Base-by-base conservation (phyloP, 768 basidiomycete genomes). In the Tephrocybe sp. region DNA sequence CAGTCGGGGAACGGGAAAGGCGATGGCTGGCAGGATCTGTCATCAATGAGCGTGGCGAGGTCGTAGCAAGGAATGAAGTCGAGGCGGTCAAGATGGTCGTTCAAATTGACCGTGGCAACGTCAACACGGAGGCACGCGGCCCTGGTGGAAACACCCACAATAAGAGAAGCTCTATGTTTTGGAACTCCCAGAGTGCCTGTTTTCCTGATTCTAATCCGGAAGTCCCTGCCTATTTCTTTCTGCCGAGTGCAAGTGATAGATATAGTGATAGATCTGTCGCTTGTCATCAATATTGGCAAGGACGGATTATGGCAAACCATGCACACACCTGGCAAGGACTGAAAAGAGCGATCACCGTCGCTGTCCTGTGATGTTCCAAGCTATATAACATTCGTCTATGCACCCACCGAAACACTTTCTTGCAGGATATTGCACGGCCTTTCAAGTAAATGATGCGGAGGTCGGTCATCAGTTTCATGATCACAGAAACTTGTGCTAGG, bases 11-110 rank as follows among this genome's bases (percentile, higher is more conserved):
- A 26, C 60, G 57, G 15, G 57, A 55, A 19, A 56, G 37, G 22
- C 53, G 54, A 28, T 50, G 21, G 8, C 18, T 63, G 58, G 60
- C 59, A 53, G 58, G 57, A 57, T 68, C 69, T 63, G 68, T 61
- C 64, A 68, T 62, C 50, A 32, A 34, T 21, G 16, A 32, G 35
- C 25, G 53, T 43, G 32, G 36, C 18, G 36, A 41, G 36, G 25
- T 38, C 34, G 21, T 43, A 24, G 18, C 37, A 21, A n/a, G 21
- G 36, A 39, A 26, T 41, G 35, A 44, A 6, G 36, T 30, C 15
- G 12, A 32, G 37, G 25, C 5, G 53, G 41, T 18, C 24, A 32
- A 41, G 24, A n/a, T n/a, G n/a, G n/a, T 24, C 7, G 46, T 30
- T 22, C 12, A 13, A 43, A 15, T 27, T 13, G 53, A 51, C 43